These are phyloP conservation scores for Quercus robur DNA, from an alignment of 306 rosid genomes.

Conservation along the genomic window DNA sequence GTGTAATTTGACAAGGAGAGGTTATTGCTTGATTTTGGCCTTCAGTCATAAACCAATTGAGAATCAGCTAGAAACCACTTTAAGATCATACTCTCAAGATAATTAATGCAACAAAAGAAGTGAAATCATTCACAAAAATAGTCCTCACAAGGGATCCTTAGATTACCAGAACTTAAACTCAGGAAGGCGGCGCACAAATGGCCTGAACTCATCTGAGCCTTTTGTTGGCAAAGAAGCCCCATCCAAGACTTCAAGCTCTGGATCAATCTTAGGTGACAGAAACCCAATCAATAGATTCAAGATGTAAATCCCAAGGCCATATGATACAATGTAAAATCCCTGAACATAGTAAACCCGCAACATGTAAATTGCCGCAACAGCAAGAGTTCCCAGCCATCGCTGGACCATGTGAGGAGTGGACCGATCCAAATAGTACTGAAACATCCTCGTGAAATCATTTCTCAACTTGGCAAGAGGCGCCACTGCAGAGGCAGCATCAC, in stretches of 20 bases:
- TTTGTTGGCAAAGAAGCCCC: slow-evolving; percentile 65
- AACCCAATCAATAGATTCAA: slow-evolving; percentile 69
- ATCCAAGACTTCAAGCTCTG: slow-evolving; percentile 55
- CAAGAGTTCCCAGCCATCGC: slow-evolving; percentile 68
- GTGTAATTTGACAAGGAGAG: not conserved
- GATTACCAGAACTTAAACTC: slow-evolving; percentile 77
- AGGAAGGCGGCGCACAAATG: slow-evolving; percentile 72
- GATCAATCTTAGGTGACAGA: slow-evolving; percentile 66
- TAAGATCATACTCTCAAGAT: not conserved
- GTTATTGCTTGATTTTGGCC: not conserved
- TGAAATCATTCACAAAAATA: not conserved
- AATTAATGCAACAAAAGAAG: not conserved
- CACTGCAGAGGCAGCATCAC: slow-evolving; percentile 35
- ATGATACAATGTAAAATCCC: slow-evolving; percentile 62
- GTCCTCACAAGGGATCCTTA: not conserved
- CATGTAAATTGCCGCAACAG: slow-evolving; percentile 36
- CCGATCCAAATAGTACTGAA: slow-evolving; percentile 65
- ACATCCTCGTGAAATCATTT: slow-evolving; percentile 39
- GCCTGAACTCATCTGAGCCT: slow-evolving; percentile 67
- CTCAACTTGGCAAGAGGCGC: slow-evolving; percentile 59
- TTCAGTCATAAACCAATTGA: not conserved
- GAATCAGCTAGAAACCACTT: not conserved
- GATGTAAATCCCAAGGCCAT: slow-evolving; percentile 60
- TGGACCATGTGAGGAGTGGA: slow-evolving; percentile 52
- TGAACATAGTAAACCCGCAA: slow-evolving; percentile 55